These are phyloP conservation scores for Trypanosoma scelopori DNA, from an alignment of 208 protist genomes.

Conservation along the genomic window DNA sequence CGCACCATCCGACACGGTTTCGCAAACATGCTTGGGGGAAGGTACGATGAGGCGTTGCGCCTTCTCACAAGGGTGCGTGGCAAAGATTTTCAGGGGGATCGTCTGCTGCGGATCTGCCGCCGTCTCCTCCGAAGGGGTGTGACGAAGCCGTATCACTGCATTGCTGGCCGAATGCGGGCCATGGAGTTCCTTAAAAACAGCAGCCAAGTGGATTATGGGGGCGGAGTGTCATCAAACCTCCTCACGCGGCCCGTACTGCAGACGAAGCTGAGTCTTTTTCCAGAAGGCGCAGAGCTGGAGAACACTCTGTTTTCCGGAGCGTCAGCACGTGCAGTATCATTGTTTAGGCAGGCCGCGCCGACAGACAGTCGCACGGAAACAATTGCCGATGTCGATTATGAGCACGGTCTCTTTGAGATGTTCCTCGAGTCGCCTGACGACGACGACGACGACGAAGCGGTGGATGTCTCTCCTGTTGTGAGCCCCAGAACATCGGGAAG, in stretches of 20 bases:
- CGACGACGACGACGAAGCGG: slow-evolving; percentile 17
- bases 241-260: slow-evolving; percentile 3
- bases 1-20: slow-evolving; percentile 42
- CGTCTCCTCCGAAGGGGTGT: slow-evolving; percentile 27
- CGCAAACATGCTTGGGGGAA: slow-evolving; percentile 45
- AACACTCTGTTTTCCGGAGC: background rate
- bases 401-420: slow-evolving; percentile 55
- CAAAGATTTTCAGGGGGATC: slow-evolving; percentile 39
- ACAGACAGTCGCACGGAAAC: background rate
- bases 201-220: background rate
- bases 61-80: slow-evolving; percentile 30
- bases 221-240: background rate
- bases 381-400: slow-evolving; percentile 19
- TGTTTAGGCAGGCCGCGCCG: background rate
- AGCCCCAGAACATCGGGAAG: background rate
- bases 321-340: background rate
- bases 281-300: slow-evolving; percentile 1
- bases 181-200: slow-evolving; percentile 26
- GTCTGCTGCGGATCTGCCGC: slow-evolving; percentile 37
- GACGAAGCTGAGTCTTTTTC: background rate
- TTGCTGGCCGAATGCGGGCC: slow-evolving; percentile 30
- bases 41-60: slow-evolving; percentile 38
- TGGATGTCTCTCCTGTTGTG: slow-evolving; percentile 3
- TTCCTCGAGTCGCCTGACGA: slow-evolving; percentile 35
- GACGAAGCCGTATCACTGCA: slow-evolving; percentile 45